A percentile compares a stretch with the other conserved stretches of the same genome.
These are phyloP conservation scores for Juglanconis juglandina DNA, from an alignment of 2,329 filamentous ascomycete species.

Conservation along the genomic window DNA sequence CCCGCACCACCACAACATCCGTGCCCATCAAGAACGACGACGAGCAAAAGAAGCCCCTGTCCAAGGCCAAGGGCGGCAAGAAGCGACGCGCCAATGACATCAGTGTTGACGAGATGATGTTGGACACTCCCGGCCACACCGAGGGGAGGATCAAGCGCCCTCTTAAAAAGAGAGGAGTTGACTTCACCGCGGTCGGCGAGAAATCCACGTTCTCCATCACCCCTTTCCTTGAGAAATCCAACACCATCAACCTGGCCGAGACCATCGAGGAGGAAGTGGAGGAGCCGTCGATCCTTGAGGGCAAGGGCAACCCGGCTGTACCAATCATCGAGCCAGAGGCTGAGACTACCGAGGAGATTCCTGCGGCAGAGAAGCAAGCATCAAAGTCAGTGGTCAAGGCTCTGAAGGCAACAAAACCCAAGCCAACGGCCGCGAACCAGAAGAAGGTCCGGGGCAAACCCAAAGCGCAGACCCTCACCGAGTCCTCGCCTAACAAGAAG, in stretches of 20 bases:
- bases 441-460: slow-evolving; percentile 43
- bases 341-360: slow-evolving; percentile 6
- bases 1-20: slow-evolving; percentile 22
- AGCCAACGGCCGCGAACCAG: slow-evolving; percentile 24
- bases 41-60: slow-evolving; percentile 27
- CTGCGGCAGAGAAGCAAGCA: slow-evolving; percentile 2
- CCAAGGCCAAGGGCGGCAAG: slow-evolving; percentile 35
- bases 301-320: slow-evolving; percentile 12
- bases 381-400: slow-evolving; percentile 15
- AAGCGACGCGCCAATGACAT: slow-evolving; percentile 47
- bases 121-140: slow-evolving; percentile 38
- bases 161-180: slow-evolving; percentile 54
- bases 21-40: slow-evolving; percentile 25
- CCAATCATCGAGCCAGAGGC: slow-evolving; percentile 16
- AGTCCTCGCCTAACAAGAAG: slow-evolving; percentile 46
- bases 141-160: slow-evolving; percentile 38
- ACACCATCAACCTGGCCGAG: slow-evolving; percentile 46
- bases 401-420: slow-evolving; percentile 18
- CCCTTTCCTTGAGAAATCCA: slow-evolving; percentile 73
- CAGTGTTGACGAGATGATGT: slow-evolving; percentile 44
- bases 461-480: slow-evolving; percentile 42
- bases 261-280: slow-evolving; percentile 34
- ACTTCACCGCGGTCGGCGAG: slow-evolving; percentile 66
- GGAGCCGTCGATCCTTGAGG: slow-evolving; percentile 23
- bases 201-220: slow-evolving; percentile 94